Evolutionary conservation across 1,139 yeast genomes (phyloP).

Genomic region (Scheffersomyces lignicola): DNA sequence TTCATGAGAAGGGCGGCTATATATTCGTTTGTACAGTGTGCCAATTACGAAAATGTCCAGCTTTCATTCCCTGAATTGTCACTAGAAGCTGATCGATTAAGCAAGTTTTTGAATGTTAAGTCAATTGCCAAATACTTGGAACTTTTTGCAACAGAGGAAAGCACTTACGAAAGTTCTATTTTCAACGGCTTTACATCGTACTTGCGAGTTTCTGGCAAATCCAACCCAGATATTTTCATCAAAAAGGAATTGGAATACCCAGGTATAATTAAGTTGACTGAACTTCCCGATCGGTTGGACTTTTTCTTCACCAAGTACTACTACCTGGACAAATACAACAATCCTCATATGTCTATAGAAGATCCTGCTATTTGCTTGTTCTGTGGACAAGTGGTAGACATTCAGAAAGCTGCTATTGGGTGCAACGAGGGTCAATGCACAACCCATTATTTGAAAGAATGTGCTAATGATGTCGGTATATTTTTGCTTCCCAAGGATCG

Average conservation of each 20-base stretch:
- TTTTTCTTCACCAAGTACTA: slow-evolving; percentile 62
- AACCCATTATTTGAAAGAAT: slow-evolving; percentile 59
- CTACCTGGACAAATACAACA: slow-evolving; percentile 44
- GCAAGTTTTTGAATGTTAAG: slow-evolving; percentile 55
- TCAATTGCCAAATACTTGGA: slow-evolving; percentile 19
- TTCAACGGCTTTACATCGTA: slow-evolving; percentile 21
- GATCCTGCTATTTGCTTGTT: slow-evolving; percentile 89
- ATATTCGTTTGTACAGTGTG: slow-evolving; percentile 56
- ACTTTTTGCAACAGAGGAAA: slow-evolving; percentile 6
- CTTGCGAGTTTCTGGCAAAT: slow-evolving; percentile 7
- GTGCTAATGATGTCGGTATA: slow-evolving; percentile 73
- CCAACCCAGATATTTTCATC: slow-evolving; percentile 11
- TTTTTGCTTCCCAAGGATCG: slow-evolving; percentile 78
- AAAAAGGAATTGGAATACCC: slow-evolving; percentile 56
- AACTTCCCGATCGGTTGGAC: slow-evolving; percentile 69
- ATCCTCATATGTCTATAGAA: slow-evolving; percentile 43
- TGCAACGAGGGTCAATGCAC: slow-evolving; percentile 65
- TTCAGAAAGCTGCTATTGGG: slow-evolving; percentile 61
- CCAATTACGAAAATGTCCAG: slow-evolving; percentile 48
- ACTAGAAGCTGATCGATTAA: slow-evolving; percentile 59
- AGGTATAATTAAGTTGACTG: slow-evolving; percentile 58
- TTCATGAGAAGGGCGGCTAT: slow-evolving; percentile 69
- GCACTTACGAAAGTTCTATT: slow-evolving; percentile 14
- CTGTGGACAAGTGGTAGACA: slow-evolving; percentile 70
- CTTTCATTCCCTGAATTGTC: slow-evolving; percentile 20